These are phyloP conservation scores for Xylariaceae sp. DNA, from an alignment of 2,329 filamentous ascomycete species.

Conservation along the genomic window DNA sequence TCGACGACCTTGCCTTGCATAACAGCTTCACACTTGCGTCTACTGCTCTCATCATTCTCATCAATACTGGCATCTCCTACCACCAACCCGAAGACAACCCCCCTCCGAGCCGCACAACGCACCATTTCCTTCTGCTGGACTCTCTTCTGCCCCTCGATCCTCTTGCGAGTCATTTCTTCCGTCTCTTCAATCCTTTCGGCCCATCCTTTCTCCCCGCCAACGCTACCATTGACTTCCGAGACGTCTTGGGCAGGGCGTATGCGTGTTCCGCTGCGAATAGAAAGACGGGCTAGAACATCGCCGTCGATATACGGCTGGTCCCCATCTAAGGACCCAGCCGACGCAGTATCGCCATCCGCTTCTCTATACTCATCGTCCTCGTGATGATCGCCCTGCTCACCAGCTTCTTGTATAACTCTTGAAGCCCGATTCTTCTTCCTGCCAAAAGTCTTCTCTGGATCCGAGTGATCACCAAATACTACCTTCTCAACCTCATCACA, in stretches of 20 bases:
- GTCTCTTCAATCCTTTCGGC: slow-evolving; percentile 60
- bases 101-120: slow-evolving; percentile 58
- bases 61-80: slow-evolving; percentile 21
- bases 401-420: slow-evolving; percentile 47
- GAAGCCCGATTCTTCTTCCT: slow-evolving; percentile 53
- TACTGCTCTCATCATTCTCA: slow-evolving; percentile 22
- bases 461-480: slow-evolving; percentile 54
- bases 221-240: slow-evolving; percentile 62
- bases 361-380: slow-evolving; percentile 43
- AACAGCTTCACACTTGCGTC: slow-evolving; percentile 62
- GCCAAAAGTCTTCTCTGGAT: slow-evolving; percentile 53
- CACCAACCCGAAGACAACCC: slow-evolving; percentile 61
- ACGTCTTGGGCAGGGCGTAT: slow-evolving; percentile 46
- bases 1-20: slow-evolving; percentile 66
- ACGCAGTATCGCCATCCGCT: background rate
- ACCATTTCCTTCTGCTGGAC: slow-evolving; percentile 49
- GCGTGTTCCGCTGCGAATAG: slow-evolving; percentile 47
- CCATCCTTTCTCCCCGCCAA: slow-evolving; percentile 61
- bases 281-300: slow-evolving; percentile 41
- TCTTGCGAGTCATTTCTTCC: slow-evolving; percentile 56
- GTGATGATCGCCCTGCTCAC: slow-evolving; percentile 29
- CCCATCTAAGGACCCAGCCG: background rate
- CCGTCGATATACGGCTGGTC: slow-evolving; percentile 17
- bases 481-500: slow-evolving; percentile 57
- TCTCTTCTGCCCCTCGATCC: slow-evolving; percentile 55